Evolutionary conservation across 441 rosid species (phyloP), one percentile per base, ranked within the genome.

Genomic region (Erodium moschatum): DNA sequence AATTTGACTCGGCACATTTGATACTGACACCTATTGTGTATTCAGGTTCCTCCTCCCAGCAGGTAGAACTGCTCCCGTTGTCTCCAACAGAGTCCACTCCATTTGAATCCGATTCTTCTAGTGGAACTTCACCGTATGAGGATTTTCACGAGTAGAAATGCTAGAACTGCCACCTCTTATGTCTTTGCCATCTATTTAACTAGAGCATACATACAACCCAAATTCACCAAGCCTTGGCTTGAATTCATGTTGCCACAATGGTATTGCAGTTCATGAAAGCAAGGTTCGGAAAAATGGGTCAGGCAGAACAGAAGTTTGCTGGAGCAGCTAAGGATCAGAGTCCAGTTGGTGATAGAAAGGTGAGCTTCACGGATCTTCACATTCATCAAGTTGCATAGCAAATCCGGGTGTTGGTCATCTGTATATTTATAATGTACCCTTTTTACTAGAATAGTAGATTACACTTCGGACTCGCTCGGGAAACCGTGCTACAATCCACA

Each of bases 51-150:
- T 75, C 88, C 35, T 87, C 97, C 6, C 92, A 84, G 7, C 50
- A 44, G 50, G 50, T 44, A 44, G 50, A 44, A 3, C 50, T 44
- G 50, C 50, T 87, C 76, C 91, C 93, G 21, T 81, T 87, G 19
- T 90, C 99, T 54, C 95, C 96, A 21, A 82, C 82, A 79, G 97
- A 95, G 72, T 67, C 81, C 60, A 81, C 88, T 54, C 74, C 81
- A 24, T 20, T 60, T 46, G 94, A 83, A 80, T 86, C 88, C 62
- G 98, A 90, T 73, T 52, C 20, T 52, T 52, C 60, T 52, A 52
- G 95, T 42, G 93, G 84, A 56, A 87, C 96, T 64, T 86, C 94
- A 4, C 88, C 97, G n/a, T 89, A 83, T 21, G 97, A 92, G 82
- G 99, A 95, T 81, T 85, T 84, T 58, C 84, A 80, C 0, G 97